phyloP scores from a whole-genome alignment of 2,329 filamentous ascomycete species.

The Cladophialophora carrionii region DNA sequence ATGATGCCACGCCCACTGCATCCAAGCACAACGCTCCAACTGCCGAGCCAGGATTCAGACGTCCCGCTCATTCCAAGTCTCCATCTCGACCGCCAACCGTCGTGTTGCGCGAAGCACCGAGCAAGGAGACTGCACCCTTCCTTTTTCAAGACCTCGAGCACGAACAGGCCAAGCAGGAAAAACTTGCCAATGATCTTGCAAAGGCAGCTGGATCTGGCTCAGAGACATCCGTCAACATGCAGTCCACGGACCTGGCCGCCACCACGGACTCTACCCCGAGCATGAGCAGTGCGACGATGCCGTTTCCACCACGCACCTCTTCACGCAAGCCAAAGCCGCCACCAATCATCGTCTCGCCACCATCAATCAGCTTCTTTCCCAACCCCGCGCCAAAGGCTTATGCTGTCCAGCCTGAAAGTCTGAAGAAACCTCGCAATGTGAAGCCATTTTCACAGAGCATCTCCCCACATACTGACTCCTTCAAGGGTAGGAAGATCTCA shows the following conservation, averaged over 20 bases:
- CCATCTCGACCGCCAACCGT: conserved; percentile 27
- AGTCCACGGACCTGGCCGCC: background rate
- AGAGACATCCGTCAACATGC: background rate
- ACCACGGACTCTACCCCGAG: background rate
- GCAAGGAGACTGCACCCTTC: conserved; percentile 29
- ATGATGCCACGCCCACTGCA: conserved; percentile 2
- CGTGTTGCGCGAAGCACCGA: conserved; percentile 25
- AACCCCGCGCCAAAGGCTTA: conserved; percentile 18
- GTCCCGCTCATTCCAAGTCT: conserved; percentile 13
- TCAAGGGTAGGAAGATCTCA: conserved; percentile 19
- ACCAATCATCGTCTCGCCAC: conserved; percentile 31
- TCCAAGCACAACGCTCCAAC: background rate
- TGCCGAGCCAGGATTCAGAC: conserved; percentile 7
- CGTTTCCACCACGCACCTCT: conserved; percentile 31
- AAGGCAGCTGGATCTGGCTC: conserved; percentile 2
- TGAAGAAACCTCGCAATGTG: conserved; percentile 28
- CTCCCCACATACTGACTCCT: conserved; percentile 20
- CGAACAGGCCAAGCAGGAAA: conserved; percentile 26
- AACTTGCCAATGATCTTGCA: conserved; percentile 16
- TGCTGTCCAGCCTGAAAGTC: conserved; percentile 11
- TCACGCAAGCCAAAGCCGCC: conserved; percentile 34
- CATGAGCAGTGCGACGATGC: background rate
- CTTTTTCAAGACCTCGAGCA: conserved; percentile 27
- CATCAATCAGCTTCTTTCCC: conserved; percentile 11
- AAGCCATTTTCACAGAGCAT: conserved; percentile 31